phyloP scores from a whole-genome alignment of 148 eudicot genomes.

The Mesembryanthemum crystallinum region DNA sequence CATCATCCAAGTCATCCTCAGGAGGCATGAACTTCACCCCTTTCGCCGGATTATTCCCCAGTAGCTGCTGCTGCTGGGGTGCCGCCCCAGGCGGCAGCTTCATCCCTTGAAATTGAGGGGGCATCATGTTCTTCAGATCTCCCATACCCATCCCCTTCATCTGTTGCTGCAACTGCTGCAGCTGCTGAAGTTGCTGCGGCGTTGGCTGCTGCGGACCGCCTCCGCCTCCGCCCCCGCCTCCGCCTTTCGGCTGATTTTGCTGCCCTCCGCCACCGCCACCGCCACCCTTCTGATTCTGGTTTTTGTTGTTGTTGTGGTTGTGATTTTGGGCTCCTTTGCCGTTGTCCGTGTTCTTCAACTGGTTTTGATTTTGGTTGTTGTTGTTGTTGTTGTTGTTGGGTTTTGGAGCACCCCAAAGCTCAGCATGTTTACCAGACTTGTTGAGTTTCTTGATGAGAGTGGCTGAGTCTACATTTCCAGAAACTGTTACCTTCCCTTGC shows the following conservation, averaged over 20 bases:
- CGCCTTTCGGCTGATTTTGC: constrained; percentile 21
- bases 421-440: constrained; percentile 71
- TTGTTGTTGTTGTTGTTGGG: constrained; percentile 28
- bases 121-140: constrained; percentile 31
- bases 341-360: constrained; percentile 27
- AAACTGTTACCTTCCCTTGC: constrained; percentile 65
- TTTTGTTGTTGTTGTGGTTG: constrained; percentile 7
- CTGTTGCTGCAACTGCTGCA: constrained; percentile 33
- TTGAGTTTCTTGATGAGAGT: constrained; percentile 61
- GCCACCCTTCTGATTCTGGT: constrained; percentile 9
- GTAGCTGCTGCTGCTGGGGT: constrained; percentile 3
- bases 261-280: constrained; percentile 6
- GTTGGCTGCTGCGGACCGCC: constrained; percentile 19
- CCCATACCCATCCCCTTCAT: constrained; percentile 34
- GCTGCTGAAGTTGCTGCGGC: constrained; percentile 34
- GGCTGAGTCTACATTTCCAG: constrained; percentile 54
- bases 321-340: constrained; percentile 23
- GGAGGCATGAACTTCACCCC: constrained; percentile 23
- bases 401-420: constrained; percentile 48
- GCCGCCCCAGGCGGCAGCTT: constrained; percentile 19
- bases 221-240: constrained; percentile 27
- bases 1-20: constrained; percentile 21
- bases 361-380: constrained; percentile 23
- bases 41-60: constrained; percentile 14
- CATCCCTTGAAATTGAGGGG: constrained; percentile 34